These are phyloP conservation scores for Candida sp. DNA, from an alignment of 1,139 yeast species.

Conservation along the genomic window DNA sequence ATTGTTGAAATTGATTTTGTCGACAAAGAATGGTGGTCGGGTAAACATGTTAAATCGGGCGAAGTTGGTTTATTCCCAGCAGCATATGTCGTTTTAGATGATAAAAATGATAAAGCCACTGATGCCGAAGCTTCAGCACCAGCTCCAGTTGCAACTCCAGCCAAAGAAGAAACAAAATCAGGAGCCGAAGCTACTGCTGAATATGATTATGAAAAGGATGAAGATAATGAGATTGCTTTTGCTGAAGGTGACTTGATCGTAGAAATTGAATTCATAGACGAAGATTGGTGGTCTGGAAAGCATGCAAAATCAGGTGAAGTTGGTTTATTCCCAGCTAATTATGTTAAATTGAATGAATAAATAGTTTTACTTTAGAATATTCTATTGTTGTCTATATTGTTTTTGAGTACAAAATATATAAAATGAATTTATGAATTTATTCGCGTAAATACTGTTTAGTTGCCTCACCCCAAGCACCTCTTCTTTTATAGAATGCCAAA, in stretches of 20 bases:
- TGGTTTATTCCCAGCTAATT: slow-evolving; percentile 90
- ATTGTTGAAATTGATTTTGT: slow-evolving; percentile 65
- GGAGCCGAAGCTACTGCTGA: slow-evolving; percentile 64
- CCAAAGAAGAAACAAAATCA: slow-evolving; percentile 18
- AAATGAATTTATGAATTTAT: background rate
- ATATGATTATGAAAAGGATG: slow-evolving; percentile 85
- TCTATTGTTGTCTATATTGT: background rate
- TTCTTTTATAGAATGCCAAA: slow-evolving; percentile 57
- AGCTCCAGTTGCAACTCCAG: slow-evolving; percentile 19
- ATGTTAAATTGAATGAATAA: slow-evolving; percentile 49
- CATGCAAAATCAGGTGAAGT: slow-evolving; percentile 63
- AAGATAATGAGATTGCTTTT: slow-evolving; percentile 84
- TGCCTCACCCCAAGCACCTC: slow-evolving; percentile 65
- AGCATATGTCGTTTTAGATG: slow-evolving; percentile 54
- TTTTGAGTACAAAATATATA: background rate
- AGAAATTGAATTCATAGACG: slow-evolving; percentile 86
- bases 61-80: slow-evolving; percentile 72
- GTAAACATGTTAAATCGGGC: slow-evolving; percentile 57
- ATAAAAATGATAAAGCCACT: slow-evolving; percentile 41
- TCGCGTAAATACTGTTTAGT: slow-evolving; percentile 41
- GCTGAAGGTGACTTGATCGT: slow-evolving; percentile 78
- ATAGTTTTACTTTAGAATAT: too few species aligned
- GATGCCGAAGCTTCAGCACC: slow-evolving; percentile 11
- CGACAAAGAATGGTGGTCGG: slow-evolving; percentile 86
- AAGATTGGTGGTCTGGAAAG: slow-evolving; percentile 95